phyloP scores from a whole-genome alignment of 352 stramenopile genomes.

The Thalassiosira hispida region DNA sequence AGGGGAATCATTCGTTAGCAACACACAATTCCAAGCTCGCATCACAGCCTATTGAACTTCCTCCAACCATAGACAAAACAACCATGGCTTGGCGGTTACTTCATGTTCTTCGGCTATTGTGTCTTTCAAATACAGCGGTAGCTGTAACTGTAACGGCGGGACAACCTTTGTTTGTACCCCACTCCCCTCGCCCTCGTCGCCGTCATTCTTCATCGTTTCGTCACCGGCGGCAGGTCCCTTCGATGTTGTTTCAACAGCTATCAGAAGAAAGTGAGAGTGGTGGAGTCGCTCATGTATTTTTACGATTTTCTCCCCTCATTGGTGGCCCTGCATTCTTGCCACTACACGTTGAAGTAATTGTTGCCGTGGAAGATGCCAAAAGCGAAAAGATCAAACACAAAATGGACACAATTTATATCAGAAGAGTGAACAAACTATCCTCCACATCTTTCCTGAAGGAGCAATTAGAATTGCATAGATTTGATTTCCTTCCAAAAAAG shows the following conservation, averaged over 20 bases:
- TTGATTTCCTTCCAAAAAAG: slow-evolving; percentile 66
- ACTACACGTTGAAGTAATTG: slow-evolving; percentile 65
- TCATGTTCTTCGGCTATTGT: too few species aligned
- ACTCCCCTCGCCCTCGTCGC: background rate
- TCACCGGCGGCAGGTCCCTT: background rate
- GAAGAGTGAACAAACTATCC: background rate
- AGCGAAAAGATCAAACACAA: background rate
- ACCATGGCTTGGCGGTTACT: too few species aligned
- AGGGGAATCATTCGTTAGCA: too few species aligned
- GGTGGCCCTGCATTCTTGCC: slow-evolving; percentile 61
- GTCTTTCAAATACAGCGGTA: too few species aligned
- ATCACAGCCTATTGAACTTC: too few species aligned
- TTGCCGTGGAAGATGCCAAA: slow-evolving; percentile 12
- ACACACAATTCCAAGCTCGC: too few species aligned
- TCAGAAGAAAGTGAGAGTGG: background rate
- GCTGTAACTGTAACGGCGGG: too few species aligned
- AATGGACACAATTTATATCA: slow-evolving; percentile 10
- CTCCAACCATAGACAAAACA: too few species aligned
- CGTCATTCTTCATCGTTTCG: background rate
- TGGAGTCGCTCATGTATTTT: slow-evolving; percentile 1
- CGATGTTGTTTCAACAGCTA: background rate
- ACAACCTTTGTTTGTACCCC: too few species aligned
- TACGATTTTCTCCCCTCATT: slow-evolving; percentile 57
- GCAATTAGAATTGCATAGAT: slow-evolving; percentile 26
- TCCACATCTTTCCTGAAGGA: slow-evolving; percentile 9